Conservation (phyloP, 768 basidiomycete genomes). For the Pleurotus citrinopileatus region DNA sequence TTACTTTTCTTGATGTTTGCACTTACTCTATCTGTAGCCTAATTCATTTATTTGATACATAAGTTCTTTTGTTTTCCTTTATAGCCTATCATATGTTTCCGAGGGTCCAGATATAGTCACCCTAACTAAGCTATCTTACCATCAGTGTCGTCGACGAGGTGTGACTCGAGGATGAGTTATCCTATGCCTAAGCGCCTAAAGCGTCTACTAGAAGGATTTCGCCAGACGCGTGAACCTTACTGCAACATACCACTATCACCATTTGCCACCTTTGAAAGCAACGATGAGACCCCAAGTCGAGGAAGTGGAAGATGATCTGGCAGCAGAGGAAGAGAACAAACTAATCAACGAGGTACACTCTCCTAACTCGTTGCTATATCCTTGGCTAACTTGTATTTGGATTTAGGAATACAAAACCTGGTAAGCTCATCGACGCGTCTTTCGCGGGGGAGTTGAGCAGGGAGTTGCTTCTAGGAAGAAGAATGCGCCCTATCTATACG, state of each 20-base stretch:
- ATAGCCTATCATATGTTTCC: no score
- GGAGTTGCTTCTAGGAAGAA: slow-evolving; percentile 65
- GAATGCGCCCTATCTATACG: slow-evolving; percentile 97
- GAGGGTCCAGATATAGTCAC: no score
- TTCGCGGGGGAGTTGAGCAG: not conserved
- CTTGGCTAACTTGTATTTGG: not conserved
- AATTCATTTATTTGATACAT: no score
- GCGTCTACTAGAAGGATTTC: not conserved
- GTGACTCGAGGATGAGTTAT: no score
- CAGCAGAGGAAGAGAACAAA: slow-evolving; percentile 85
- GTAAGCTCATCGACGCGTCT: slow-evolving; percentile 31
- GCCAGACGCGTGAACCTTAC: not conserved
- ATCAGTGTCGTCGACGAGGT: no score
- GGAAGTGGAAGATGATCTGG: slow-evolving; percentile 76
- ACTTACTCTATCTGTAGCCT: no score
- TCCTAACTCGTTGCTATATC: slow-evolving; percentile 1
- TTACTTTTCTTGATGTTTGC: no score
- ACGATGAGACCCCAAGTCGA: slow-evolving; percentile 55
- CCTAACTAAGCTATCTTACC: no score
- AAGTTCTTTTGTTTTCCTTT: no score
- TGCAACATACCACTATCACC: not conserved
- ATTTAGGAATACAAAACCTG: slow-evolving; percentile 85
- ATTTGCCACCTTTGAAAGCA: not conserved
- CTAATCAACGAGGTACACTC: slow-evolving; percentile 78
- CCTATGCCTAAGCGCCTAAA: no score